A percentile compares a stretch with the other conserved stretches of the same genome.
phyloP scores from a whole-genome alignment of 2,329 filamentous ascomycete species.

The Purpureocillium lavendulum region DNA sequence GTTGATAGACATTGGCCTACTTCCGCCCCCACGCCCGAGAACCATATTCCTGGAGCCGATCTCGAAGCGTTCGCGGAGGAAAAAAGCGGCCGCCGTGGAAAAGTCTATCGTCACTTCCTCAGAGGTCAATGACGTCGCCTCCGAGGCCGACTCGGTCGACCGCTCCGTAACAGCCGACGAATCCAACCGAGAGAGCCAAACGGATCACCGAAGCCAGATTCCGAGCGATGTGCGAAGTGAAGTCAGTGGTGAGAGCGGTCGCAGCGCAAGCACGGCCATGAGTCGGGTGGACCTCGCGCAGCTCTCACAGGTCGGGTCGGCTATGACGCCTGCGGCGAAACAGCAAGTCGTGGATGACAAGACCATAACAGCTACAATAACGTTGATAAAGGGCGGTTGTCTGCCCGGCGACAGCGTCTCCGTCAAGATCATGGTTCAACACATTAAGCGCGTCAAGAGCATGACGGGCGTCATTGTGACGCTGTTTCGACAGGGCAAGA shows the following conservation, averaged over 20 bases:
- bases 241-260: constrained; percentile 60
- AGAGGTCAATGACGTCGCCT: constrained; percentile 27
- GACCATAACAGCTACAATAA: constrained; percentile 79
- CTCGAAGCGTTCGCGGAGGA: constrained; percentile 59
- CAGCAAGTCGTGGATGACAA: constrained; percentile 50
- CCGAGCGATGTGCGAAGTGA: constrained; percentile 56
- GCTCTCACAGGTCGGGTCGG: constrained; percentile 20
- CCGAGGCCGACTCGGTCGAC: constrained; percentile 29
- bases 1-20: constrained; percentile 72
- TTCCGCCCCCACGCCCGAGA: constrained; percentile 66
- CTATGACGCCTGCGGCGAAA: constrained; percentile 23
- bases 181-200: constrained; percentile 22
- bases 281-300: constrained; percentile 39
- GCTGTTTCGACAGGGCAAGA: constrained; percentile 80
- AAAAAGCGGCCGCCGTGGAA: constrained; percentile 41
- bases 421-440: constrained; percentile 73
- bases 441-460: constrained; percentile 84
- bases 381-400: constrained; percentile 74
- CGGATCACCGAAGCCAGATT: constrained; percentile 31
- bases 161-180: constrained; percentile 32
- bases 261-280: constrained; percentile 57
- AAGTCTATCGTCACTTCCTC: constrained; percentile 31
- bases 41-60: constrained; percentile 85
- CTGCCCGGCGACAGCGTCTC: constrained; percentile 78
- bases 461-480: constrained; percentile 90